phyloP scores from a whole-genome alignment of 805 yeast genomes.

The Metschnikowia cerradonensis region DNA sequence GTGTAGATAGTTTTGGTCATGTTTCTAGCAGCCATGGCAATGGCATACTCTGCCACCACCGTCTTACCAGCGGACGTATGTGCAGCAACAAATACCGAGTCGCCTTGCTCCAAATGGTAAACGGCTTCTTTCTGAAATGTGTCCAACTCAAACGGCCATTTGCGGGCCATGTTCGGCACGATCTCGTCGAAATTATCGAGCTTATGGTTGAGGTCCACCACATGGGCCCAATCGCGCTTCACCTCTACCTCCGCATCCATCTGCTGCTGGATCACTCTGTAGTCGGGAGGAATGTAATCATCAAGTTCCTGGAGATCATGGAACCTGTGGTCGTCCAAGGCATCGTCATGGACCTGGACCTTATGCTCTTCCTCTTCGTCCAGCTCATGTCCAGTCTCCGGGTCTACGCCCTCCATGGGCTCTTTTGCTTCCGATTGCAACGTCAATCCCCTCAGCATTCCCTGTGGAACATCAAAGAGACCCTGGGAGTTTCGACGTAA shows the following conservation, averaged over 20 bases:
- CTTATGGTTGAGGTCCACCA: conserved; percentile 79
- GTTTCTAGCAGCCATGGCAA: conserved; percentile 91
- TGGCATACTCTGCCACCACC: conserved; percentile 97
- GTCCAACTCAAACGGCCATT: conserved; percentile 93
- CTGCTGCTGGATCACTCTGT: conserved; percentile 20
- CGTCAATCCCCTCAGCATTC: conserved; percentile 68
- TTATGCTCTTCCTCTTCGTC: neutral
- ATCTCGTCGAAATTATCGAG: conserved; percentile 82
- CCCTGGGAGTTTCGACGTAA: conserved; percentile 71
- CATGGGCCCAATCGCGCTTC: conserved; percentile 87
- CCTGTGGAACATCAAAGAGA: conserved; percentile 77
- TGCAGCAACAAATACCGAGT: conserved; percentile 97
- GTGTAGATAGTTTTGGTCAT: conserved; percentile 97
- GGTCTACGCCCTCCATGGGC: conserved; percentile 6
- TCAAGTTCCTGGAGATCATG: conserved; percentile 40
- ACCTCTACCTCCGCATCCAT: conserved; percentile 23
- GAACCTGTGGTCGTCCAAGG: conserved; percentile 4
- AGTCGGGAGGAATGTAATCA: conserved; percentile 38
- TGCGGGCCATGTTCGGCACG: conserved; percentile 89
- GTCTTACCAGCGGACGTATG: conserved; percentile 99
- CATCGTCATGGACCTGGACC: neutral
- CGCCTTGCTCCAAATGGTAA: conserved; percentile 94
- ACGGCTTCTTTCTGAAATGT: conserved; percentile 96
- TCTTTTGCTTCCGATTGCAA: conserved; percentile 13
- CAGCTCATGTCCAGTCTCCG: conserved; percentile 6